These are phyloP conservation scores for Plicaturopsis crispa DNA, from an alignment of 768 basidiomycete genomes.

Conservation along the genomic window DNA sequence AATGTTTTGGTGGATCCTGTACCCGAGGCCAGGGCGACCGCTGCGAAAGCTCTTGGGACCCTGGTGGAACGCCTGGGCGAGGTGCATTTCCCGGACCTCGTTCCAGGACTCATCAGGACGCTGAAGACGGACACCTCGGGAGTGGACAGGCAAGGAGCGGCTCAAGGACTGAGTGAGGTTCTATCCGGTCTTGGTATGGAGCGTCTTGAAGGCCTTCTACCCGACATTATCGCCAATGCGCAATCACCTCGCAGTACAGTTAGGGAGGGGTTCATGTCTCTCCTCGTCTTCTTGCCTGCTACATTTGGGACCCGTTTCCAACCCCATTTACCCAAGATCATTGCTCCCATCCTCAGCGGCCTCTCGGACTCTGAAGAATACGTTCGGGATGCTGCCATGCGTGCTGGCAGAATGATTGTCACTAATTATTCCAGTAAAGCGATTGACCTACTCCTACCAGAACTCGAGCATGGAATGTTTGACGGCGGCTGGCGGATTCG, in stretches of 20 bases:
- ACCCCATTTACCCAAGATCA: constrained; percentile 91
- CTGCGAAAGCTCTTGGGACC: constrained; percentile 92
- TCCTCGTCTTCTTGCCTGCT: constrained; percentile 90
- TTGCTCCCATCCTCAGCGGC: constrained; percentile 86
- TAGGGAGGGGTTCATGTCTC: constrained; percentile 96
- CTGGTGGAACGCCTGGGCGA: constrained; percentile 97
- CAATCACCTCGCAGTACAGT: constrained; percentile 86
- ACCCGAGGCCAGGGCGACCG: constrained; percentile 94
- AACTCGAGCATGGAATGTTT: constrained; percentile 92
- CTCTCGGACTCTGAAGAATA: constrained; percentile 91
- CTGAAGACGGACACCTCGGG: constrained; percentile 91
- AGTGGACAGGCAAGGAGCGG: constrained; percentile 96
- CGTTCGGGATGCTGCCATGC: constrained; percentile 96
- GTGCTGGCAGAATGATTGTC: constrained; percentile 97
- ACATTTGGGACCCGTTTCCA: constrained; percentile 97
- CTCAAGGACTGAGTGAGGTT: constrained; percentile 94
- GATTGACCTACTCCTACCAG: constrained; percentile 88
- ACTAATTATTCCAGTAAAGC: constrained; percentile 89
- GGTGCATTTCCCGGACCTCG: constrained; percentile 89
- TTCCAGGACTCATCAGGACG: constrained; percentile 79
- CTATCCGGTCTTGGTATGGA: constrained; percentile 97
- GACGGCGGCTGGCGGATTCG: constrained; percentile 93
- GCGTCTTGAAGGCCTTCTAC: constrained; percentile 85
- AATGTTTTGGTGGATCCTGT: constrained; percentile 93
- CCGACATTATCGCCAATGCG: constrained; percentile 89